phyloP scores from a whole-genome alignment of 1,139 yeast genomes.

The Yamadazyma mexicana region DNA sequence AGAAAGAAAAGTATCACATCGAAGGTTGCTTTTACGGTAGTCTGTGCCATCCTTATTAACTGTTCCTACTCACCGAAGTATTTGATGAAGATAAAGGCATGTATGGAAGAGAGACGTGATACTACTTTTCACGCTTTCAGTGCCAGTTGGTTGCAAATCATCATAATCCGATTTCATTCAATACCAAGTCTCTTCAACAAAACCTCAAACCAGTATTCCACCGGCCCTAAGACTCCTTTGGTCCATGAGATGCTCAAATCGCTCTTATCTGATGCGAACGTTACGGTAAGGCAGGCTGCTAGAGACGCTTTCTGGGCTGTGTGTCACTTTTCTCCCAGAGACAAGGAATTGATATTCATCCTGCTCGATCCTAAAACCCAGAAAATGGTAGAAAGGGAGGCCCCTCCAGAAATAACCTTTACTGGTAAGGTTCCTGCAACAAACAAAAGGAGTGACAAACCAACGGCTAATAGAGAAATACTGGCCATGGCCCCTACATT shows the following conservation, averaged over 20 bases:
- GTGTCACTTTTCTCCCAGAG: constrained; percentile 46
- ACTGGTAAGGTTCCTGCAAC: not conserved
- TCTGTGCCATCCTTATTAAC: constrained; percentile 60
- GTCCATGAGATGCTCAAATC: constrained; percentile 51
- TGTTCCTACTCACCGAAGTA: constrained; percentile 55
- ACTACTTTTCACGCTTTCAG: constrained; percentile 66
- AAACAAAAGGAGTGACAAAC: not conserved
- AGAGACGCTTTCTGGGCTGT: constrained; percentile 75
- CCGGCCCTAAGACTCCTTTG: constrained; percentile 43
- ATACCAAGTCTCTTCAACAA: constrained; percentile 12
- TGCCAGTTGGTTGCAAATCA: constrained; percentile 68
- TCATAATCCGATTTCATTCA: constrained; percentile 45
- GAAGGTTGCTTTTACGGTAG: constrained; percentile 66
- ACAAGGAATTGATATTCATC: constrained; percentile 55
- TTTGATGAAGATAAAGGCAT: constrained; percentile 50
- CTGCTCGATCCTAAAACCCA: constrained; percentile 37
- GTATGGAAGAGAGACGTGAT: constrained; percentile 66
- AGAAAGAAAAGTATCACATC: constrained; percentile 82
- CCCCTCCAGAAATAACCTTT: not conserved
- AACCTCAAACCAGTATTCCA: constrained; percentile 10
- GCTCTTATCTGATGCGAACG: constrained; percentile 78
- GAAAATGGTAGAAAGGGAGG: constrained; percentile 25
- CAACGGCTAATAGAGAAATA: not conserved
- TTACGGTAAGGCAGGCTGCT: constrained; percentile 74
- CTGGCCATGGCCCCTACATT: constrained; percentile 12